Evolutionary conservation across 495 filamentous ascomycete genomes (phyloP), one percentile per base, ranked within the genome.

Genomic region (Xylaria intraflava): DNA sequence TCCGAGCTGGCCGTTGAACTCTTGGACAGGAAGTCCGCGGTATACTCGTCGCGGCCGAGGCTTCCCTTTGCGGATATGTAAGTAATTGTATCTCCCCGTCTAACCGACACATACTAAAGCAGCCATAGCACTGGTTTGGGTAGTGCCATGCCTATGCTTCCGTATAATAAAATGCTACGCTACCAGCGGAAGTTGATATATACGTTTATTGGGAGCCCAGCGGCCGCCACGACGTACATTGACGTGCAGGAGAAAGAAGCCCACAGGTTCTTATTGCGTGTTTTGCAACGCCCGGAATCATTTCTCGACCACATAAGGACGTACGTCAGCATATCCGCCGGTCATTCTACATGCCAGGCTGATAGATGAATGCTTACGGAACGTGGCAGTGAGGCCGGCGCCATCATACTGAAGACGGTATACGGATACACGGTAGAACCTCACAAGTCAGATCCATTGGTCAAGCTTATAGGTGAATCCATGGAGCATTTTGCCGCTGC

Each of bases 361-460:
- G 22, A 40, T 24, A 12, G 7, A 4, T 35, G 22, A 40, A 10
- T 3, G 4, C 22, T 40, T 14, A 3, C 24, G 72, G 49, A 49
- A 64, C 1, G 51, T 57, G 11, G 65, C 69, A 55, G 64, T 74
- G 68, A 58, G 45, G 66, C 71, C 6, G 73, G 67, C 6, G 69
- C 62, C 0, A 52, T 78, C 9, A 75, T 78, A 11, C 55, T 79
- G 0, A 72, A 75, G 20, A 62, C 73, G 8, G 58, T 60, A 6
- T 79, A 79, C 45, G 75, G 72, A 7, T 78, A 79, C 41, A 74
- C 59, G 0, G 61, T 71, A 20, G 71, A 77, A 16, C 60, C 67
- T 1, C 51, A 65, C 31, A 50, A 56, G 17, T 29, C 19, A 0
- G 77, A 79, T 46, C 71, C 69, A 12, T 53, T 79, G 0, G 67